Percentiles rank a stretch among this genome's conserved stretches.
Conservation (phyloP, 2,329 filamentous ascomycete species). For the Colletotrichum phormii region DNA sequence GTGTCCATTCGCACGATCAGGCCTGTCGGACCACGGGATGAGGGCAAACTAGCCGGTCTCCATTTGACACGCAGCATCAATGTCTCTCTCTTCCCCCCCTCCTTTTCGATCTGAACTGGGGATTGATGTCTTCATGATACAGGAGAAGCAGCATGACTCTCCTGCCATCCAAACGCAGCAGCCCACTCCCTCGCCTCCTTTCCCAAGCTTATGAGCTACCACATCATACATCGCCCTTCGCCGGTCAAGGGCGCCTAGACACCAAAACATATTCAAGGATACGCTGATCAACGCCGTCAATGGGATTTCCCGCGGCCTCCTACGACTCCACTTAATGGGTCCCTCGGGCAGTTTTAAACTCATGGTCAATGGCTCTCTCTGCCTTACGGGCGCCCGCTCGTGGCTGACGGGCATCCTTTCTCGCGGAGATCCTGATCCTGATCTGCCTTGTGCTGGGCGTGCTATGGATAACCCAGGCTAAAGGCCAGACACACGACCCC, state of each 20-base stretch:
- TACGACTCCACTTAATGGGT: neutral
- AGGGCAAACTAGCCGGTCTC: neutral
- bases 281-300: neutral
- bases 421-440: neutral
- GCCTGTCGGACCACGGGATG: neutral
- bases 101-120: neutral
- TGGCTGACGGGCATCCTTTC: neutral
- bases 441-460: neutral
- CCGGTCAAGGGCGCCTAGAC: slow-evolving; percentile 15
- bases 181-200: neutral
- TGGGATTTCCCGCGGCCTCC: slow-evolving; percentile 6
- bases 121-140: slow-evolving; percentile 17
- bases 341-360: slow-evolving; percentile 7
- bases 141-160: slow-evolving; percentile 28
- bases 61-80: neutral
- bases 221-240: neutral
- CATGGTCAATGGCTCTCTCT: neutral
- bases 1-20: neutral
- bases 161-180: slow-evolving; percentile 18
- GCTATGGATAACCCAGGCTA: neutral
- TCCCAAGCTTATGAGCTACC: neutral
- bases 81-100: neutral
- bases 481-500: neutral
- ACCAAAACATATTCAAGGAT: neutral
- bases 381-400: neutral